phyloP scores from a whole-genome alignment of 192 early-diverging fungal species.

The Oehlia diaphana region DNA sequence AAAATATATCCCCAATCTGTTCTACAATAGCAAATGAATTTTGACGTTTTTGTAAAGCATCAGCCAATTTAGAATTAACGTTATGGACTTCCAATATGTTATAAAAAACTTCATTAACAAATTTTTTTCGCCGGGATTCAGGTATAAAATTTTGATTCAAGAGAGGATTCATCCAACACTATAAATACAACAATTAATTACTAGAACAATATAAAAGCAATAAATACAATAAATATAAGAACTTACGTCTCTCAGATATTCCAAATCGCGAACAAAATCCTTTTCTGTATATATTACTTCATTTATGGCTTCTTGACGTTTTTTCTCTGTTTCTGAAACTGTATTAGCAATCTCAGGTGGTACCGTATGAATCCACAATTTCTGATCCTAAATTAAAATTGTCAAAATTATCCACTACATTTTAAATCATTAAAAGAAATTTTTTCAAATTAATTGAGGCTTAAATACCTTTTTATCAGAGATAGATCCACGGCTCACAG shows the following conservation, averaged over 20 bases:
- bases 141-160: slow-evolving; percentile 66
- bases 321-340: slow-evolving; percentile 73
- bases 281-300: slow-evolving; percentile 90
- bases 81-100: slow-evolving; percentile 68
- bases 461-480: slow-evolving; percentile 39
- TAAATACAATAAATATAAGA: background rate
- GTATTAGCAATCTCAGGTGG: slow-evolving; percentile 69
- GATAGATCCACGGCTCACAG: slow-evolving; percentile 40
- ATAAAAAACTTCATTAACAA: slow-evolving; percentile 79
- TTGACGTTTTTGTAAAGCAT: slow-evolving; percentile 65
- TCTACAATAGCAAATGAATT: slow-evolving; percentile 69
- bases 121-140: slow-evolving; percentile 58
- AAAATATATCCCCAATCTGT: slow-evolving; percentile 84
- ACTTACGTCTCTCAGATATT: slow-evolving; percentile 71
- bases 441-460: no score
- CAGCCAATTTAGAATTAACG: slow-evolving; percentile 61
- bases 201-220: background rate
- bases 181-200: background rate
- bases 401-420: no score
- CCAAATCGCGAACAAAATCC: slow-evolving; percentile 89
- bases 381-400: slow-evolving; percentile 53
- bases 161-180: slow-evolving; percentile 66
- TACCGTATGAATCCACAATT: slow-evolving; percentile 84
- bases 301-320: slow-evolving; percentile 91
- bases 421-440: no score